These are phyloP conservation scores for Metarhizium rileyi DNA, from an alignment of 2,329 filamentous ascomycete genomes.

Conservation along the genomic window DNA sequence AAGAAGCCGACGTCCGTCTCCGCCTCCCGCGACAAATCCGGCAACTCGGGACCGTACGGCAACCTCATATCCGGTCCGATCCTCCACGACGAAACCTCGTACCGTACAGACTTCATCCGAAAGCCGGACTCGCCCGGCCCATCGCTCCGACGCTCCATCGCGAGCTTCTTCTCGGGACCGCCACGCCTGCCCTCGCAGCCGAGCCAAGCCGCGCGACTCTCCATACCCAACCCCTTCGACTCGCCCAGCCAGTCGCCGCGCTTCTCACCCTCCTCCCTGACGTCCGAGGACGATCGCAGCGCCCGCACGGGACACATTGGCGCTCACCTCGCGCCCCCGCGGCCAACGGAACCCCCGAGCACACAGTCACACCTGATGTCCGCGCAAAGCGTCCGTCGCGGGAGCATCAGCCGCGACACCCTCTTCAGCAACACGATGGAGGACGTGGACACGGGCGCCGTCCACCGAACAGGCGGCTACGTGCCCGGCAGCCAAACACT, in stretches of 20 bases:
- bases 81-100: constrained; percentile 26
- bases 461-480: constrained; percentile 32
- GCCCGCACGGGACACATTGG: constrained; percentile 18
- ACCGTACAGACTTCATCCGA: constrained; percentile 45
- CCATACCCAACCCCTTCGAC: constrained; percentile 27
- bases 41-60: constrained; percentile 14
- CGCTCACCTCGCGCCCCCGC: constrained; percentile 25
- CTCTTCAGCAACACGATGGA: constrained; percentile 47
- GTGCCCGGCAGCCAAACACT: constrained; percentile 8
- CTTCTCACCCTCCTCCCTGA: constrained; percentile 10
- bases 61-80: constrained; percentile 51
- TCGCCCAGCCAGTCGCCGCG: constrained; percentile 19
- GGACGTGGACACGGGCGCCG: constrained; percentile 31
- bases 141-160: not conserved
- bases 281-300: constrained; percentile 16
- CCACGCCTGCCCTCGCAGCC: not conserved
- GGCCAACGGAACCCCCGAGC: constrained; percentile 26
- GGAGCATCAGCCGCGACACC: constrained; percentile 40
- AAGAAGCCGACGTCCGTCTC: constrained; percentile 13
- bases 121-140: constrained; percentile 19
- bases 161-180: not conserved
- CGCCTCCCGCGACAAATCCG: constrained; percentile 9
- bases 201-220: constrained; percentile 12
- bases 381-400: constrained; percentile 27
- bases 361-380: constrained; percentile 15